These are phyloP conservation scores for Xylaria nigripes DNA, from an alignment of 495 filamentous ascomycete genomes.

Conservation along the genomic window DNA sequence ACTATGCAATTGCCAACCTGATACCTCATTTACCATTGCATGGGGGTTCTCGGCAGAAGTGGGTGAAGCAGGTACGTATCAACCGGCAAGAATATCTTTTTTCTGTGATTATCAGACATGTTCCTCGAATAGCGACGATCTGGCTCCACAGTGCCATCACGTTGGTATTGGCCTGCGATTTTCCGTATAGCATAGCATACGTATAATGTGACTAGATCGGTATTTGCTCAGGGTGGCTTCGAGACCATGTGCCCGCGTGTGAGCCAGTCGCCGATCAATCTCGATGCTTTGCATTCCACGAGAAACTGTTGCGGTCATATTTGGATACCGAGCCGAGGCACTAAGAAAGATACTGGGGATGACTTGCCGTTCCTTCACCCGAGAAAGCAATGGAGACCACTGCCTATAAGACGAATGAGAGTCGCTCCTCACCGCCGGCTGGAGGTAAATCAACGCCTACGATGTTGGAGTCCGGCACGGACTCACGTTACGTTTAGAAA, in stretches of 20 bases:
- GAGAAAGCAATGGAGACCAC: neutral
- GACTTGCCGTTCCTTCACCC: neutral
- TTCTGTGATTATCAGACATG: neutral
- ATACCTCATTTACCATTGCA: neutral
- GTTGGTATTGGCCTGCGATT: neutral
- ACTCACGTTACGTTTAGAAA: neutral
- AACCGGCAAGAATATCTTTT: neutral
- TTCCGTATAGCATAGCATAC: neutral
- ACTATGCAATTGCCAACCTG: neutral
- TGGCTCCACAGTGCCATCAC: neutral
- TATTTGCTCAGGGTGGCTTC: neutral
- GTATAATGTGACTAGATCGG: neutral
- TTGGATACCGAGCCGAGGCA: neutral
- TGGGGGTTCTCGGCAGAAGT: neutral
- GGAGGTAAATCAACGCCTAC: constrained; percentile 1
- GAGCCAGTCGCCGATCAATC: constrained; percentile 8
- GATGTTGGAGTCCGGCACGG: neutral
- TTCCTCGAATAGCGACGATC: neutral
- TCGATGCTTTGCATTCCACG: neutral
- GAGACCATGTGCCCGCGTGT: constrained; percentile 4
- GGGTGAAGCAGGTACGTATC: neutral
- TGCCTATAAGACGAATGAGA: neutral
- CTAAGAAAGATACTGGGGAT: neutral
- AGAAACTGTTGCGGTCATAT: neutral
- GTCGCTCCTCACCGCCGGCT: constrained; percentile 1